Percentiles rank a stretch among this genome's conserved stretches.
phyloP scores from a whole-genome alignment of 495 filamentous ascomycete genomes.

The Cairneyella variabilis region DNA sequence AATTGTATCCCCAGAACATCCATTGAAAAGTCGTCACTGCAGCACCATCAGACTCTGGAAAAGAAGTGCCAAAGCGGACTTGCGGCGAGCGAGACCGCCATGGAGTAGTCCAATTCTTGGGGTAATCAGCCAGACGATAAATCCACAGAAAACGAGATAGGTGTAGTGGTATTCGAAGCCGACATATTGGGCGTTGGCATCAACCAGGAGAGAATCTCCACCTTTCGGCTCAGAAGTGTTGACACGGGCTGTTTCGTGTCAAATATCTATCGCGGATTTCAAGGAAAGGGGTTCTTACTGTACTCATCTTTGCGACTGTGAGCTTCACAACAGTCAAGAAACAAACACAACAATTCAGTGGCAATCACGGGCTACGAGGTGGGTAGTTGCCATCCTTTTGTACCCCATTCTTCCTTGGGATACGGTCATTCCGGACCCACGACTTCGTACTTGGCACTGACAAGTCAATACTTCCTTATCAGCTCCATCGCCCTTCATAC shows the following conservation, averaged over 20 bases:
- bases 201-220: conserved; percentile 37
- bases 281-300: conserved; percentile 9
- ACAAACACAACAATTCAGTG: background rate
- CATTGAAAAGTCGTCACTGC: conserved; percentile 75
- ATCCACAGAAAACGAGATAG: conserved; percentile 26
- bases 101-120: conserved; percentile 58
- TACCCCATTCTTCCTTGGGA: conserved; percentile 1
- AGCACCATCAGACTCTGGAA: conserved; percentile 51
- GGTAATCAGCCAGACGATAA: conserved; percentile 55
- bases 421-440: background rate
- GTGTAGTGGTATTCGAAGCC: conserved; percentile 29
- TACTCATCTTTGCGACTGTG: conserved; percentile 12
- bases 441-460: background rate
- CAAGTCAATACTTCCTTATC: background rate
- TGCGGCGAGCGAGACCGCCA: conserved; percentile 52
- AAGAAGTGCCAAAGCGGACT: conserved; percentile 51
- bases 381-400: background rate
- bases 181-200: conserved; percentile 27
- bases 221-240: conserved; percentile 41
- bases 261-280: no score
- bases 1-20: conserved; percentile 98
- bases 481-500: background rate
- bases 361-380: background rate
- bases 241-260: no score
- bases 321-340: background rate